These are phyloP conservation scores for Daucus carota DNA, from an alignment of 129 eudicot genomes.

Conservation along the genomic window DH1_v3.0 NC_030385.2:38642501-38643000, in stretches of 20 bases:
- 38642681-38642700: constrained; percentile 84
- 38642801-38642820: too few species aligned
- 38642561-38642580: constrained; percentile 3
- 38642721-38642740: constrained; percentile 91
- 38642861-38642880: too few species aligned
- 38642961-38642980: too few species aligned
- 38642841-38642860: too few species aligned
- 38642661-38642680: constrained; percentile 97
- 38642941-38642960: too few species aligned
- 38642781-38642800: constrained; percentile 39
- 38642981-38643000: too few species aligned
- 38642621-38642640: constrained; percentile 29
- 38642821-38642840: too few species aligned
- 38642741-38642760: constrained; percentile 34
- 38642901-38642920: too few species aligned
- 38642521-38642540: constrained; percentile 83
- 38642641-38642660: constrained; percentile 85
- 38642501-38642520: constrained; percentile 57
- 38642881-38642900: too few species aligned
- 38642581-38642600: neutral
- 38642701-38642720: constrained; percentile 76
- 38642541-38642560: constrained; percentile 77
- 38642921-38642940: too few species aligned
- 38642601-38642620: constrained; percentile 13
- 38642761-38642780: constrained; percentile 20